Evolutionary conservation across 306 rosid genomes (phyloP).

Genomic region (Canavalia ensiformis): DNA sequence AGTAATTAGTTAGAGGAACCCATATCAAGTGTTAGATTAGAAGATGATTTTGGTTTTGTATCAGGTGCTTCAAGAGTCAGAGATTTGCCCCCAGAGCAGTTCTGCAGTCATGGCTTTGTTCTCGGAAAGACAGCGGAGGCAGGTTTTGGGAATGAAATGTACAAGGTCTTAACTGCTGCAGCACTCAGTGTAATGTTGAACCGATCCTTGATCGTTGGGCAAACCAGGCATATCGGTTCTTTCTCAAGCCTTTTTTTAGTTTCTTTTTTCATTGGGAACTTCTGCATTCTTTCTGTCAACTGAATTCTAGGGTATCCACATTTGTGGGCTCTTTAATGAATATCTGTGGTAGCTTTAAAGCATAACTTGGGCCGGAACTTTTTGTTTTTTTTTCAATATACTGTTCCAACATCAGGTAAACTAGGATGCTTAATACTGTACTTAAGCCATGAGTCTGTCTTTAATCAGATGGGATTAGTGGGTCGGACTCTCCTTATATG

Average conservation of each 20-base stretch:
- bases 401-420: not conserved
- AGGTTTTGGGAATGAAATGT: slow-evolving; percentile 98
- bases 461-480: not conserved
- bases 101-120: slow-evolving; percentile 89
- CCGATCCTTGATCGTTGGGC: slow-evolving; percentile 98
- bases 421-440: too few species aligned
- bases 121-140: slow-evolving; percentile 94
- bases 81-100: slow-evolving; percentile 76
- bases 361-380: not conserved
- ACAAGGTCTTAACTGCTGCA: slow-evolving; percentile 87
- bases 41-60: slow-evolving; percentile 18
- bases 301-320: not conserved
- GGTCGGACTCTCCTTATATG: not conserved
- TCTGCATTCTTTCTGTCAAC: too few species aligned
- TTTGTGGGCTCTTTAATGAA: slow-evolving; percentile 5
- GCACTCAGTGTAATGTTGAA: slow-evolving; percentile 91
- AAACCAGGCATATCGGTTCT: slow-evolving; percentile 99
- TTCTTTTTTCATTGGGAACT: slow-evolving; percentile 30
- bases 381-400: not conserved
- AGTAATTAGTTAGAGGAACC: not conserved
- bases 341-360: not conserved
- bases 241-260: slow-evolving; percentile 83
- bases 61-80: slow-evolving; percentile 89
- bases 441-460: not conserved
- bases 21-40: too few species aligned